Evolutionary conservation across 345 rosid genomes (phyloP), one percentile per base, ranked within the genome.

Genomic region (Garcia nutans): DNA sequence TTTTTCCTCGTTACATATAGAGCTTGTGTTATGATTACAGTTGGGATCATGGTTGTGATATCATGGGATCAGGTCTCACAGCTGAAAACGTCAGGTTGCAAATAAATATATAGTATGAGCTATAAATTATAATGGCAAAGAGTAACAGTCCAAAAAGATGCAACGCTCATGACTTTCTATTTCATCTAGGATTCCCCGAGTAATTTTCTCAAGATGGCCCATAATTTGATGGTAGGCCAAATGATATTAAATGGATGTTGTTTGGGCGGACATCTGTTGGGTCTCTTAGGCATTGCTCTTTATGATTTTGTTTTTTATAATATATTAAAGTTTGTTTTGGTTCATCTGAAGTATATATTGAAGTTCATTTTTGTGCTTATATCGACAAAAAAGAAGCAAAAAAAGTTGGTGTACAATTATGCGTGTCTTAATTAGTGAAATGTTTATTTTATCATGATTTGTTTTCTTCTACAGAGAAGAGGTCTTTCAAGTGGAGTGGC

Each of bases 401-500:
- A 52, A 52, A 47, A 8, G 15, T 47, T 47, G 50, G 10, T 47
- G 50, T 47, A 11, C 13, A 20, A 68, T 50, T 22, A 47, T 24
- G 58, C n/a, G 16, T 28, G 2, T 52, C 42, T 26, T 49, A 50
- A 28, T 22, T n/a, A 68, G 26, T 68, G 0, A 47, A 54, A 16
- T 17, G n/a, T 12, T 47, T 42, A 26, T 41, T 41, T 78, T 31
- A 80, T 56, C 28, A 54, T 47, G 47, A 24, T 23, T 82, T 72
- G 72, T 47, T 50, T 72, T 69, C 49, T 68, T 68, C 65, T 68
- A 70, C 92, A 91, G 99, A 68, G 98, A 88, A 69, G 98, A 93
- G 68, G 99, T 96, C 50, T 90, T 87, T 82, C 97, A 93, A 85
- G 99, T 96, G 73, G 98, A 93, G 77, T 96, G 99, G 97, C 93